Base-by-base conservation (phyloP, 768 basidiomycete genomes). In the Auricularia auricula-judae region DNA sequence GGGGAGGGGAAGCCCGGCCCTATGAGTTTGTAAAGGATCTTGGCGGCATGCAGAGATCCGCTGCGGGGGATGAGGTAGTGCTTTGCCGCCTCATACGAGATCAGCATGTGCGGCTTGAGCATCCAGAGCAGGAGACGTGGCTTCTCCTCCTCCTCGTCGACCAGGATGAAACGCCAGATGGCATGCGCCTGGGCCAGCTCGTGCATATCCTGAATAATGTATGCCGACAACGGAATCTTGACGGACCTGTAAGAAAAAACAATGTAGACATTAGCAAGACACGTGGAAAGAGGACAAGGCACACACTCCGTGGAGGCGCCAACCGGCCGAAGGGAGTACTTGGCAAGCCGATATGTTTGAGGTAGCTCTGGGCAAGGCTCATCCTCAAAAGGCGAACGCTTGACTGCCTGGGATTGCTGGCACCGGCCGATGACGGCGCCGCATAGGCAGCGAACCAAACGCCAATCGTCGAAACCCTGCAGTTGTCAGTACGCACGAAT, bases 101-200 rank as follows among this genome's bases (percentile, higher is more conserved):
- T 74, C 11, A 83, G 84, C 68, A 98, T 84, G 67, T 81, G 86
- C 0, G 94, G 93, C 74, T 95, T 97, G 82, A 98, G 97, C 23
- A 98, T 72, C 95, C 96, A 98, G 63, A 97, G 93, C 67, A 97
- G 77, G 14, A 98, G 80, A 63, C 88, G 80, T 3, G 89, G 85
- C 34, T 80, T 82, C 66, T 92, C 91, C 35, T 88, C 84, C 70
- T 96, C 93, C 68, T 95, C 93, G 65, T 97, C 95, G 16, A 84
- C 78, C 36, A 98, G 76, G 39, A 94, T 81, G 71, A 98, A 98
- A 10, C 94, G 89, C 75, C 98, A 93, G 0, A 89, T 88, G 1
- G 94, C 93, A 72, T 98, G 95, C 1, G 95, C 93, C 63, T 89
- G 87, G 3, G 92, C 88, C 62, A 90, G 87, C 71, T 96, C 96